Evolutionary conservation across 192 early-diverging fungal species (phyloP).

Genomic region (Chytriomyces hyalinus): DNA sequence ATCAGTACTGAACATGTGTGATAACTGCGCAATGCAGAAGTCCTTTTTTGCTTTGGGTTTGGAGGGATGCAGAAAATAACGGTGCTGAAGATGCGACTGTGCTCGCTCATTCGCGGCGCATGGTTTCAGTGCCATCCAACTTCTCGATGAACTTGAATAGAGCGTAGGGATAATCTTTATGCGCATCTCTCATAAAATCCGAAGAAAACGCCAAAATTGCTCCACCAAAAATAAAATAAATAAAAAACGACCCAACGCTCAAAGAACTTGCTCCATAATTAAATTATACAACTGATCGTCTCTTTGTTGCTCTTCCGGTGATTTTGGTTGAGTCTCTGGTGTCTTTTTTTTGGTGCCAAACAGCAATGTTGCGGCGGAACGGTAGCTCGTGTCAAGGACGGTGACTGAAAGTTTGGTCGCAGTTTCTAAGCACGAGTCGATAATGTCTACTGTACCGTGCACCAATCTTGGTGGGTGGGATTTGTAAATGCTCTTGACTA

Average conservation of each 20-base stretch:
- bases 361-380: background rate
- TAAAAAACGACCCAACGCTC: background rate
- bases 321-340: background rate
- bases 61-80: too few species aligned
- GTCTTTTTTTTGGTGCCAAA: background rate
- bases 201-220: background rate
- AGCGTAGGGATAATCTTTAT: too few species aligned
- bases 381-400: background rate
- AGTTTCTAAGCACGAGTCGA: constrained; percentile 10
- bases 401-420: background rate
- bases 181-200: too few species aligned
- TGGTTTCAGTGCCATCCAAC: too few species aligned
- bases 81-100: too few species aligned
- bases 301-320: constrained; percentile 10
- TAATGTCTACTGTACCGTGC: background rate
- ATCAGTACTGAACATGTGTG: too few species aligned
- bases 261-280: constrained; percentile 20
- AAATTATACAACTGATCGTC: constrained; percentile 7
- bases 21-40: too few species aligned
- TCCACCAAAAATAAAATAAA: background rate
- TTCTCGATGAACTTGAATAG: too few species aligned
- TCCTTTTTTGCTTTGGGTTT: too few species aligned
- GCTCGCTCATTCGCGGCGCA: too few species aligned
- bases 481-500: background rate
- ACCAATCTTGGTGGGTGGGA: background rate